These are phyloP conservation scores for Lepidium sativum DNA, from an alignment of 345 rosid genomes.

Conservation along the genomic window DNA sequence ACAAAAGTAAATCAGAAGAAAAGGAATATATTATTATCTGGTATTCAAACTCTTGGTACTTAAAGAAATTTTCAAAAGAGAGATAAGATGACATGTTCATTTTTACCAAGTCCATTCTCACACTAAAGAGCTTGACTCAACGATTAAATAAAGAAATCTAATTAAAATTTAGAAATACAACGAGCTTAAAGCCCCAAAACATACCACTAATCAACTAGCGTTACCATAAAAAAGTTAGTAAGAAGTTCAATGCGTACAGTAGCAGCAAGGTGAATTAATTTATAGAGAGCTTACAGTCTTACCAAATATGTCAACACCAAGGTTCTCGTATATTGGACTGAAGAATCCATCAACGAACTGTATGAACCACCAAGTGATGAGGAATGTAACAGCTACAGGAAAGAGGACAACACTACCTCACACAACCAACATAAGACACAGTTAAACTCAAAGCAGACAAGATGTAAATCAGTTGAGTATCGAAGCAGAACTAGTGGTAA, in stretches of 20 bases:
- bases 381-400: constrained; percentile 79
- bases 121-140: background rate
- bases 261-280: background rate
- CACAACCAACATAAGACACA: constrained; percentile 17
- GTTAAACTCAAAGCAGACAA: background rate
- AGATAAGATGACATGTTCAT: background rate
- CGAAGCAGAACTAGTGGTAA: background rate
- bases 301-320: constrained; percentile 78
- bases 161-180: background rate
- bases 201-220: background rate
- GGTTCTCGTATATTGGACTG: constrained; percentile 67
- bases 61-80: background rate
- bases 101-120: background rate
- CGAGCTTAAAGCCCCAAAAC: background rate
- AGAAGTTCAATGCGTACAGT: background rate
- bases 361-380: constrained; percentile 81
- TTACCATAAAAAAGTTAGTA: background rate
- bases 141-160: background rate
- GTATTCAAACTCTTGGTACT: background rate
- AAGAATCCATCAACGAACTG: constrained; percentile 84
- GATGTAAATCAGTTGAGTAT: background rate
- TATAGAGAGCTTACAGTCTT: constrained; percentile 15
- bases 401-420: constrained; percentile 74
- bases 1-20: background rate
- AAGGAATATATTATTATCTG: background rate